Evolutionary conservation across 2,329 filamentous ascomycete species (phyloP).

Genomic region (Venturia oleaginea): DNA sequence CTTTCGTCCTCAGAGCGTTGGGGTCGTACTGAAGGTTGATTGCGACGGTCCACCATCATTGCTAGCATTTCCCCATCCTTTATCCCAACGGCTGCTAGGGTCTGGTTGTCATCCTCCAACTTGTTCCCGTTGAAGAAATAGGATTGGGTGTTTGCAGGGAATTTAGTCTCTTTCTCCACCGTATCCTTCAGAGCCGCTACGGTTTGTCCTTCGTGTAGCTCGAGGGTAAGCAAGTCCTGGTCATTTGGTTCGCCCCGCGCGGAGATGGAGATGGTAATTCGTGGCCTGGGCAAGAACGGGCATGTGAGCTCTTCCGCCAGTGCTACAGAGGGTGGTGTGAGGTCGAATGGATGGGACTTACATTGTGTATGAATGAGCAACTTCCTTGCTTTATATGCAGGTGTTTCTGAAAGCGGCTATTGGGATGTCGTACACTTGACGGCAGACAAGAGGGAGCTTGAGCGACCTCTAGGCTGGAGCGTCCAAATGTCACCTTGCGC

Average conservation of each 20-base stretch:
- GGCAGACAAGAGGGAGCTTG: conserved; percentile 3
- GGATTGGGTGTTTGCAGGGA: conserved; percentile 65
- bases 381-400: conserved; percentile 14
- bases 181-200: conserved; percentile 78
- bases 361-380: conserved; percentile 6
- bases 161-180: conserved; percentile 72
- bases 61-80: conserved; percentile 87
- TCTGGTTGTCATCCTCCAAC: conserved; percentile 61
- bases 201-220: conserved; percentile 74
- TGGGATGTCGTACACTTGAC: conserved; percentile 9
- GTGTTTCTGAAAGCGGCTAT: conserved; percentile 16
- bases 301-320: neutral
- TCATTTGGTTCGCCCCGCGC: conserved; percentile 59
- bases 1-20: conserved; percentile 17
- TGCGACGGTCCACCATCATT: conserved; percentile 53
- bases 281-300: conserved; percentile 47
- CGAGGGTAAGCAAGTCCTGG: conserved; percentile 69
- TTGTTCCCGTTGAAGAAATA: conserved; percentile 85
- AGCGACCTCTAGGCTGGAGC: neutral
- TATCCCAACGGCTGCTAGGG: conserved; percentile 71
- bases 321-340: neutral
- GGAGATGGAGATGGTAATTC: conserved; percentile 77
- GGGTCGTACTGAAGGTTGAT: neutral
- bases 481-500: conserved; percentile 7
- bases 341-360: conserved; percentile 8